Percentiles rank a stretch among this genome's conserved stretches.
phyloP scores from a whole-genome alignment of 2,329 filamentous ascomycete species.

The Madurella mycetomatis region DNA sequence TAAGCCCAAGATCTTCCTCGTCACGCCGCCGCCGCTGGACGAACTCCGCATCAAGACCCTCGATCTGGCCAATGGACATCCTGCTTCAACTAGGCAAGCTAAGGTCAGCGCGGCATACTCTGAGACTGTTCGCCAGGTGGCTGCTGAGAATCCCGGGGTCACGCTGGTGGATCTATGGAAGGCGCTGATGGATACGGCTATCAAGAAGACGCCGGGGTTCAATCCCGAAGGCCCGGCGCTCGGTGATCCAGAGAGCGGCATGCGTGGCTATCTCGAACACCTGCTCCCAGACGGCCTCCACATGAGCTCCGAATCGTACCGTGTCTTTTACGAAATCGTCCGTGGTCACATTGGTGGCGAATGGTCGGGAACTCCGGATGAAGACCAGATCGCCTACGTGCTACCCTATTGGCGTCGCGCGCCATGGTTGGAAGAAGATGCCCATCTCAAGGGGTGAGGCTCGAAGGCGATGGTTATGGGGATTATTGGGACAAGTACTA shows the following conservation, averaged over 20 bases:
- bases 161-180: constrained; percentile 76
- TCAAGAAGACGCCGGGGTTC: constrained; percentile 52
- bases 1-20: constrained; percentile 66
- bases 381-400: constrained; percentile 38
- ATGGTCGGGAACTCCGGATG: constrained; percentile 35
- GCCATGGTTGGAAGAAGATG: constrained; percentile 26
- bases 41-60: constrained; percentile 59
- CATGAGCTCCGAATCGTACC: constrained; percentile 51
- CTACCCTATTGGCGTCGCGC: constrained; percentile 47
- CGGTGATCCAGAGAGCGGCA: constrained; percentile 47
- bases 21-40: constrained; percentile 80
- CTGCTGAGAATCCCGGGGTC: constrained; percentile 61
- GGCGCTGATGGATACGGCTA: constrained; percentile 68
- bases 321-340: constrained; percentile 47
- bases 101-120: constrained; percentile 54
- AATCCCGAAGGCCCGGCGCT: constrained; percentile 46
- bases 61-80: constrained; percentile 45
- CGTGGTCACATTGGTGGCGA: constrained; percentile 45
- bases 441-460: constrained; percentile 13
- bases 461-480: background rate
- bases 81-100: constrained; percentile 41
- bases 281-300: constrained; percentile 57
- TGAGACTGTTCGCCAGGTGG: constrained; percentile 60
- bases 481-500: background rate
- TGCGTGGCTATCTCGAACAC: constrained; percentile 46